Base-by-base conservation (phyloP, 2,329 filamentous ascomycete species). In the Xylariaceae sp. region DNA sequence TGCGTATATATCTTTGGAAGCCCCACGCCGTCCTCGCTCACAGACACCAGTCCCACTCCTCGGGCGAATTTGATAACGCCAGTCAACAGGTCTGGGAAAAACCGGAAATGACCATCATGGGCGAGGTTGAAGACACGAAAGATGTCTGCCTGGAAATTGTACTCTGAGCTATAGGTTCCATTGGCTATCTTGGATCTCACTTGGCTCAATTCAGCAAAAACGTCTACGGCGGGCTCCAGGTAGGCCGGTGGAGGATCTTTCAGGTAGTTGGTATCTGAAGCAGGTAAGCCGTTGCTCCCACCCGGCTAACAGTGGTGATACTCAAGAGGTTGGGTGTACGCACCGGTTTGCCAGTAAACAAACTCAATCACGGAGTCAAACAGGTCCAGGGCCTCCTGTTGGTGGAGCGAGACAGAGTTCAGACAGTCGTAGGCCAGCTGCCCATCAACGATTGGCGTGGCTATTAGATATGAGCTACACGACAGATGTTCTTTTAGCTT, bases 11-110 rank as follows among this genome's bases (percentile, higher is more conserved):
- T 45, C 34, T 45, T 43, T 2, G 45, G 45, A 11, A 43, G 18
- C 7, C 32, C 33, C 19, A 13, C 33, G 34, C 45, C 45, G 8
- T 48, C 45, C 34, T 45, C 43, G 26, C 45, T 48, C 17, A 48
- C 40, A 8, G 45, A 48, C 19, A 48, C 45, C 18, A 48, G 24
- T 19, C 29, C 30, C 8, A 32, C 30, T 38, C 39, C 39, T 43
- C 4, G 45, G 42, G 13, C 40, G 45, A 28, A 42, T 48, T 48
- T 38, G 33, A 45, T 45, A 11, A 43, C 42, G 1, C 45, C 43
- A 32, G 43, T 48, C 11, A 48, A 18, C 3, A 48, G 29, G 28
- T 48, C 43, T 1, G 45, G 45, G 34, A 32, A 32, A n/a, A 32
- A 32, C 8, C 30, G 30, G 13, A 32, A 32, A 32, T 32, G 30